Conservation (phyloP, 1,284 basidiomycete species). For the Heimioporus punctisporus region DNA sequence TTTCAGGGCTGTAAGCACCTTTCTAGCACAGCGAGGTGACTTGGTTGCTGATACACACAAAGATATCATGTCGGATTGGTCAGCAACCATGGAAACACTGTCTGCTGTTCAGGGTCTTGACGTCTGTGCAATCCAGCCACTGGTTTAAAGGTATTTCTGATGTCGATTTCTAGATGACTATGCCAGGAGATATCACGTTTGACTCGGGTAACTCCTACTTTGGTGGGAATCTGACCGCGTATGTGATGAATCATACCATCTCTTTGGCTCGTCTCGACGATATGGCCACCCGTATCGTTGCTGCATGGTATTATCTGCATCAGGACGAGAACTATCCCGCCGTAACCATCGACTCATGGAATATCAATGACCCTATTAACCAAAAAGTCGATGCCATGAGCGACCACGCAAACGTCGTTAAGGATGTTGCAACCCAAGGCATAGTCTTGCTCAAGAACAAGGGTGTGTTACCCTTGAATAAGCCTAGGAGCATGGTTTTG, state of each 20-base stretch:
- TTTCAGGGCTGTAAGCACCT: conserved; percentile 51
- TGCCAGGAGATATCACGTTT: conserved; percentile 44
- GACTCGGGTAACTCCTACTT: conserved; percentile 39
- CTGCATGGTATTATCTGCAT: conserved; percentile 59
- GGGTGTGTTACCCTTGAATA: conserved; percentile 54
- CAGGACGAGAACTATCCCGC: conserved; percentile 63
- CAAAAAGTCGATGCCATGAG: conserved; percentile 63
- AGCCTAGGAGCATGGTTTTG: conserved; percentile 36
- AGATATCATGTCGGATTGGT: conserved; percentile 44
- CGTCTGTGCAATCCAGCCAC: conserved; percentile 11
- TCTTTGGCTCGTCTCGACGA: conserved; percentile 55
- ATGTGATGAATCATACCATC: conserved; percentile 33
- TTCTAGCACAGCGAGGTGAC: not conserved
- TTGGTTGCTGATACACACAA: not conserved
- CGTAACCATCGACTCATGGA: conserved; percentile 54
- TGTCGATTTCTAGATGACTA: conserved; percentile 40
- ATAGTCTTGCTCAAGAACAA: conserved; percentile 82
- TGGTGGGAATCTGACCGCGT: conserved; percentile 48
- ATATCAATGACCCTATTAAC: conserved; percentile 46
- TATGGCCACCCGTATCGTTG: conserved; percentile 68
- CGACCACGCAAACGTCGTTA: conserved; percentile 55
- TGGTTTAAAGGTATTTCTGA: not conserved
- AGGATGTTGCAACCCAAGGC: conserved; percentile 69
- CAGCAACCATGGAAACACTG: conserved; percentile 36
- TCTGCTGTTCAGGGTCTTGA: conserved; percentile 47